Evolutionary conservation across 305 asterid genomes (phyloP).

Genomic region (Fraxinus greggii): DNA sequence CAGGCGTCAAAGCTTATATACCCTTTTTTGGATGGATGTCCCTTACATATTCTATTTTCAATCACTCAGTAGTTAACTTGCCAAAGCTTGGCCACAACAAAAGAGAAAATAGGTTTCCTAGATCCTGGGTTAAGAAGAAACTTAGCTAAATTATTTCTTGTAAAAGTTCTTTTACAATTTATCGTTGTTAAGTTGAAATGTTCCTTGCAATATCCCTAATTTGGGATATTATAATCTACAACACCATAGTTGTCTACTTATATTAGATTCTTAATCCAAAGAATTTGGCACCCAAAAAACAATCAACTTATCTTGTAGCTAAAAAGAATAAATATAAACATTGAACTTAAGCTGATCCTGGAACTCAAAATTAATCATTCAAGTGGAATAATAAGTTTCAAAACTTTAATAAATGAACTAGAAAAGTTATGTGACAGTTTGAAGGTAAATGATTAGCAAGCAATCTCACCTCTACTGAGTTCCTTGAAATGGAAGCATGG

Average conservation of each 20-base stretch:
- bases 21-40: background rate
- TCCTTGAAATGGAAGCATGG: slow-evolving; percentile 43
- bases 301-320: background rate
- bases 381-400: background rate
- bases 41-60: background rate
- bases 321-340: background rate
- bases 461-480: slow-evolving; percentile 67
- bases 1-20: background rate
- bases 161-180: background rate
- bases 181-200: background rate
- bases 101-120: background rate
- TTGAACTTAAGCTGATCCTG: background rate
- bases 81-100: background rate
- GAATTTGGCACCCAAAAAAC: background rate
- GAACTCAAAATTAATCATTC: background rate
- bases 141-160: background rate
- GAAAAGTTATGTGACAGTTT: background rate
- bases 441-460: slow-evolving; percentile 15
- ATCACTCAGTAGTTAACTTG: background rate
- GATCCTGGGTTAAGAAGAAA: background rate
- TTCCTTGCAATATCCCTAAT: background rate
- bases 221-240: background rate
- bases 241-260: background rate
- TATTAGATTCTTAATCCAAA: background rate
- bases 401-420: background rate